A percentile compares a stretch with the other conserved stretches of the same genome.
Evolutionary conservation across 192 early-diverging fungal genomes (phyloP).

Genomic region (Backusella circina): DNA sequence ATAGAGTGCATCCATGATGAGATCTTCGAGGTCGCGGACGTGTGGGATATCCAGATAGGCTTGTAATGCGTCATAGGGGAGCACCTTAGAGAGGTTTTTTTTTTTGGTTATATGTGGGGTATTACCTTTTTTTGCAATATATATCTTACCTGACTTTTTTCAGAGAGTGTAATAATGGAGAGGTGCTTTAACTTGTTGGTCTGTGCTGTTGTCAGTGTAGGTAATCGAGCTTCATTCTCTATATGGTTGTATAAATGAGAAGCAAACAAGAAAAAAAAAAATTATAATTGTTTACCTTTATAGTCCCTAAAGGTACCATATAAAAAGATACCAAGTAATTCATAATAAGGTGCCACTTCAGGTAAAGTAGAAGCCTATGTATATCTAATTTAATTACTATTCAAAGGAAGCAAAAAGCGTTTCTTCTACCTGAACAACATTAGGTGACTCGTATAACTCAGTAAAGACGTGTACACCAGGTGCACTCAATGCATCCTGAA

Average conservation of each 20-base stretch:
- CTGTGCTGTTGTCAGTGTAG: constrained; percentile 43
- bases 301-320: constrained; percentile 82
- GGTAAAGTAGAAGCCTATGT: constrained; percentile 43
- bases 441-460: constrained; percentile 70
- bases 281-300: constrained; percentile 44
- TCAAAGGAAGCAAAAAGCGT: not conserved
- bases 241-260: not conserved
- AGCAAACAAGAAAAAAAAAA: not conserved
- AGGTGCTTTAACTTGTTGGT: constrained; percentile 64
- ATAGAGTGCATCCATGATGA: constrained; percentile 86
- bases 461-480: constrained; percentile 77
- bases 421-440: constrained; percentile 62
- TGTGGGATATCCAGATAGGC: constrained; percentile 68
- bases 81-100: constrained; percentile 46
- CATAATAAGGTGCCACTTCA: constrained; percentile 47
- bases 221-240: constrained; percentile 48
- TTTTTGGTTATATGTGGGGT: not conserved
- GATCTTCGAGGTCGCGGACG: constrained; percentile 79
- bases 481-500: constrained; percentile 65
- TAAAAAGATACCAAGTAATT: constrained; percentile 69
- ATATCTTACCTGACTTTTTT: constrained; percentile 46
- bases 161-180: constrained; percentile 73
- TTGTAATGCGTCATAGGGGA: constrained; percentile 63
- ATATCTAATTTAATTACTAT: not conserved
- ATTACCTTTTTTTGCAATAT: not conserved